Evolutionary conservation across 257 asterid genomes (phyloP).

Genomic region (Penstemon eatonii): DNA sequence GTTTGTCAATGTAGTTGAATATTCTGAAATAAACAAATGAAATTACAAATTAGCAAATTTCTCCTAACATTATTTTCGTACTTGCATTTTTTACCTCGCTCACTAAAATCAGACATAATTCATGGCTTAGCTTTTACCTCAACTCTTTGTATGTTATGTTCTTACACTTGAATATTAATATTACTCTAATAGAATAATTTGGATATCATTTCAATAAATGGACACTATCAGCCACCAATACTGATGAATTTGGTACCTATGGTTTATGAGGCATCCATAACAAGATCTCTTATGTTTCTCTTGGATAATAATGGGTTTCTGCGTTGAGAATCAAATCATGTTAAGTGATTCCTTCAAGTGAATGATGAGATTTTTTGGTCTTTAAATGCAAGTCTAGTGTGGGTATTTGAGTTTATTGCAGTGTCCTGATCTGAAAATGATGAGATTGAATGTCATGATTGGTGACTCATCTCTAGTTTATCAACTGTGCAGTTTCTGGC

Average conservation of each 20-base stretch:
- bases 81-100: background rate
- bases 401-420: background rate
- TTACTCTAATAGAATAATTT: too few relatives aligned
- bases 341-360: background rate
- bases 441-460: too few relatives aligned
- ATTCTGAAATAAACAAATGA: constrained; percentile 9
- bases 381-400: constrained; percentile 7
- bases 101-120: background rate
- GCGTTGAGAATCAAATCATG: constrained; percentile 3
- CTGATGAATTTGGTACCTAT: background rate
- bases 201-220: too few relatives aligned
- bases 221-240: too few relatives aligned
- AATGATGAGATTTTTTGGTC: constrained; percentile 6
- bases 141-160: background rate
- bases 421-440: too few relatives aligned
- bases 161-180: background rate
- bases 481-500: too few relatives aligned
- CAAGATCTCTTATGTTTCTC: background rate
- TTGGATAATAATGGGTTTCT: constrained; percentile 7
- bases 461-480: too few relatives aligned
- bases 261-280: background rate
- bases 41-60: background rate
- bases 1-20: background rate
- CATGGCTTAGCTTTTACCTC: background rate
- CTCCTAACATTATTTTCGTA: constrained; percentile 4